Evolutionary conservation across 1,139 yeast species (phyloP).

Genomic region (Blastobotrys persicus): DNA sequence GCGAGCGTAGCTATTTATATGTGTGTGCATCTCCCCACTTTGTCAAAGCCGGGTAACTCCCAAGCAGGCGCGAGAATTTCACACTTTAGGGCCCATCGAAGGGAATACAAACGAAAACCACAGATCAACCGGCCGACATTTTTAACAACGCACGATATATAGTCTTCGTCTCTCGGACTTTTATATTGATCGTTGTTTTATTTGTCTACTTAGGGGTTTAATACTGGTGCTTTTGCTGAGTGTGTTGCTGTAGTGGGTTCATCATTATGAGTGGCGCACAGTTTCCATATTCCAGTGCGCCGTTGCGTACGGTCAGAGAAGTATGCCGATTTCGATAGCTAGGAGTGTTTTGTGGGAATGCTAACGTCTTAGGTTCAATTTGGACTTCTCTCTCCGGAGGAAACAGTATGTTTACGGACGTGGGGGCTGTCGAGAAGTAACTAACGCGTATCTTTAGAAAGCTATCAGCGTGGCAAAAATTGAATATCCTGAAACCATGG

Average conservation of each 20-base stretch:
- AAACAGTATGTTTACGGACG: slow-evolving; percentile 56
- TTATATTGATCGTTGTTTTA: slow-evolving; percentile 6
- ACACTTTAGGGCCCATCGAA: slow-evolving; percentile 1
- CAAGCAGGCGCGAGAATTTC: slow-evolving; percentile 6
- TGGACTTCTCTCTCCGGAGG: slow-evolving; percentile 97
- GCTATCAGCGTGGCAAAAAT: slow-evolving; percentile 97
- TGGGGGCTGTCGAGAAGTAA: not conserved
- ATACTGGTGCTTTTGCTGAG: slow-evolving; percentile 6
- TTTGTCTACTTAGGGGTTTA: slow-evolving; percentile 3
- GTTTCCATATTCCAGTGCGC: slow-evolving; percentile 96
- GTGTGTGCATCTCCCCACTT: too few species aligned
- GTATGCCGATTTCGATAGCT: slow-evolving; percentile 41
- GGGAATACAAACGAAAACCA: not conserved
- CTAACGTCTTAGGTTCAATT: slow-evolving; percentile 66
- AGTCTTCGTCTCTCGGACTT: not conserved
- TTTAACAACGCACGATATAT: slow-evolving; percentile 2
- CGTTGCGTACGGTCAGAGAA: slow-evolving; percentile 93
- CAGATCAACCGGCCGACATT: not conserved
- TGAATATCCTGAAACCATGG: slow-evolving; percentile 98
- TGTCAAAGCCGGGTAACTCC: slow-evolving; percentile 10
- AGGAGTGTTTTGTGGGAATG: too few species aligned
- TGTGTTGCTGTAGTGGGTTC: slow-evolving; percentile 8
- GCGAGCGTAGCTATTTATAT: too few species aligned
- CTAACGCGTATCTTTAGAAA: slow-evolving; percentile 42
- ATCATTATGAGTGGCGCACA: slow-evolving; percentile 42